These are phyloP conservation scores for Blepharisma undulans DNA, from an alignment of 169 alveolate genomes.

Conservation along the genomic window DNA sequence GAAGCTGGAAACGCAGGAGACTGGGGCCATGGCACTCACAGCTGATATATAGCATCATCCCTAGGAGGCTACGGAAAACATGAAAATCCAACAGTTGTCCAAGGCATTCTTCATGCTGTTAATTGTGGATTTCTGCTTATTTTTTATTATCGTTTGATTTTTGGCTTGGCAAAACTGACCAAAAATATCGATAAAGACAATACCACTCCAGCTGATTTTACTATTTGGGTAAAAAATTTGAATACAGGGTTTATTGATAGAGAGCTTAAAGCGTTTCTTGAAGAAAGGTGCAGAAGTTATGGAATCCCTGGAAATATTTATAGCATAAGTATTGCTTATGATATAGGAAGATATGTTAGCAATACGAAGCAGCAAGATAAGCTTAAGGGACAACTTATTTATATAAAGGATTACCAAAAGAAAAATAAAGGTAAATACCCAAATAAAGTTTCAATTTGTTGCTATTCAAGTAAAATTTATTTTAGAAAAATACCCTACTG, in stretches of 20 bases:
- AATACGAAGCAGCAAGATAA: neutral
- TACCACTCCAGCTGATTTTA: conserved; percentile 20
- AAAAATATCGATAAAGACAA: neutral
- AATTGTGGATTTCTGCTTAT: neutral
- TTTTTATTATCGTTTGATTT: too few relatives aligned
- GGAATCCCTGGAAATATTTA: neutral
- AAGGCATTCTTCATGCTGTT: neutral
- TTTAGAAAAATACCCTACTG: neutral
- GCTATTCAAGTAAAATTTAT: neutral
- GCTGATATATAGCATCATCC: neutral
- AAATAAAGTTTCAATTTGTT: neutral
- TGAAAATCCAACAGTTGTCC: neutral
- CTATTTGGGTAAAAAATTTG: neutral
- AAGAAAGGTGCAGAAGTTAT: neutral
- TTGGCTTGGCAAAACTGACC: neutral
- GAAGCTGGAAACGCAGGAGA: neutral
- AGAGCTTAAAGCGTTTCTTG: conserved; percentile 6
- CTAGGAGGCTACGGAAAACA: neutral
- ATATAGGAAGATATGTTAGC: neutral
- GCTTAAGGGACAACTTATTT: neutral
- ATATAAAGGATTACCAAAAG: neutral
- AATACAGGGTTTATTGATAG: neutral
- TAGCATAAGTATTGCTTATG: neutral
- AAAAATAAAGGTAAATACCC: neutral
- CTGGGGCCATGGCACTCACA: neutral